Evolutionary conservation across 306 rosid genomes (phyloP).

Genomic region (Trifolium dubium): DNA sequence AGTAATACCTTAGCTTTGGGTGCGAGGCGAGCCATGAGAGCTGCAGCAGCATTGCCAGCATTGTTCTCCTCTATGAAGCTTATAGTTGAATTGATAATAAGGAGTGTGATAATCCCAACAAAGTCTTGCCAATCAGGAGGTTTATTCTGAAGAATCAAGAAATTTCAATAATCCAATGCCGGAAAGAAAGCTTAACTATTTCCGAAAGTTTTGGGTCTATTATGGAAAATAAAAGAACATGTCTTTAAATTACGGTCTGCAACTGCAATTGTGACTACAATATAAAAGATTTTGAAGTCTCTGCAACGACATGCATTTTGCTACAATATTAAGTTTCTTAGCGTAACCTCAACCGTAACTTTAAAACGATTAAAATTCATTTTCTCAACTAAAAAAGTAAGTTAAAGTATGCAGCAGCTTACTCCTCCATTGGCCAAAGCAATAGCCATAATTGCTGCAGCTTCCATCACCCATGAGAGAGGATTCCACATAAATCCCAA

Average conservation of each 20-base stretch:
- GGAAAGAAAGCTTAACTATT: neutral
- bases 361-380: neutral
- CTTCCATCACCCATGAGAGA: neutral
- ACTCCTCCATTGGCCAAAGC: slow-evolving; percentile 93
- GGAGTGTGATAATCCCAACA: neutral
- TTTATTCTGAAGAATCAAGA: neutral
- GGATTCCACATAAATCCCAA: neutral
- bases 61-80: slow-evolving; percentile 43
- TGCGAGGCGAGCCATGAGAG: slow-evolving; percentile 86
- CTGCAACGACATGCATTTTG: neutral
- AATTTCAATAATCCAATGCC: neutral
- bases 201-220: no score
- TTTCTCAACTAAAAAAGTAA: slow-evolving; percentile 5
- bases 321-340: neutral
- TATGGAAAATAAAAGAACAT: no score
- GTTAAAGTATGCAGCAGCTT: slow-evolving; percentile 33
- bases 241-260: neutral
- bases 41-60: slow-evolving; percentile 88
- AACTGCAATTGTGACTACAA: neutral
- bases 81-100: neutral
- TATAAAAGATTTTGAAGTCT: neutral
- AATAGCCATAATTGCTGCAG: slow-evolving; percentile 37
- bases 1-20: slow-evolving; percentile 69
- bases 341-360: neutral
- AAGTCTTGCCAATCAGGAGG: neutral